Evolutionary conservation across 495 filamentous ascomycete genomes (phyloP).

Genomic region (Hypoxylon intermedium): DNA sequence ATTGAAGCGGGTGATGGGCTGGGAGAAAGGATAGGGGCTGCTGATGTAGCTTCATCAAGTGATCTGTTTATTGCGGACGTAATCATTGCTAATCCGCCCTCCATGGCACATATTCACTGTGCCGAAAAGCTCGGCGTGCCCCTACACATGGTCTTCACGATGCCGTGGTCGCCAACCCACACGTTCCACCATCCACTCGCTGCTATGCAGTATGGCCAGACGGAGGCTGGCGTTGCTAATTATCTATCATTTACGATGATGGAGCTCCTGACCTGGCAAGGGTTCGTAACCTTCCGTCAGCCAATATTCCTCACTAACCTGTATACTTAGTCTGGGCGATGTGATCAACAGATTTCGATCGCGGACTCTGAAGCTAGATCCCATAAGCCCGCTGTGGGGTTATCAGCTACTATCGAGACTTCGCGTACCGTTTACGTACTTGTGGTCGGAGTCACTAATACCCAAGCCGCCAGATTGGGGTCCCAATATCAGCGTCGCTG

Average conservation of each 20-base stretch:
- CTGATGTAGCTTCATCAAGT: constrained; percentile 33
- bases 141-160: constrained; percentile 72
- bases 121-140: constrained; percentile 67
- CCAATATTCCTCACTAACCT: constrained; percentile 14
- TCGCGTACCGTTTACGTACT: constrained; percentile 66
- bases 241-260: constrained; percentile 66
- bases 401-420: constrained; percentile 45
- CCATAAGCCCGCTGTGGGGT: constrained; percentile 64
- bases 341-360: constrained; percentile 66
- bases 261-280: constrained; percentile 73
- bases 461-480: constrained; percentile 69
- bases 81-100: constrained; percentile 73
- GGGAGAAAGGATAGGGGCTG: constrained; percentile 51
- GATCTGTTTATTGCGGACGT: constrained; percentile 70
- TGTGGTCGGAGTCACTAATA: constrained; percentile 68
- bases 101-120: constrained; percentile 71
- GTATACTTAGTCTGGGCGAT: constrained; percentile 58
- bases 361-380: constrained; percentile 62
- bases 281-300: constrained; percentile 44
- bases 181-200: constrained; percentile 65
- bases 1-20: constrained; percentile 55
- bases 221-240: constrained; percentile 61
- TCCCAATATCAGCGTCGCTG: constrained; percentile 63
- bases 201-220: constrained; percentile 51
- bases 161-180: constrained; percentile 67